Evolutionary conservation across 805 yeast species (phyloP), one percentile per base, ranked within the genome.

Genomic region (Teunomyces aglyptinius): DNA sequence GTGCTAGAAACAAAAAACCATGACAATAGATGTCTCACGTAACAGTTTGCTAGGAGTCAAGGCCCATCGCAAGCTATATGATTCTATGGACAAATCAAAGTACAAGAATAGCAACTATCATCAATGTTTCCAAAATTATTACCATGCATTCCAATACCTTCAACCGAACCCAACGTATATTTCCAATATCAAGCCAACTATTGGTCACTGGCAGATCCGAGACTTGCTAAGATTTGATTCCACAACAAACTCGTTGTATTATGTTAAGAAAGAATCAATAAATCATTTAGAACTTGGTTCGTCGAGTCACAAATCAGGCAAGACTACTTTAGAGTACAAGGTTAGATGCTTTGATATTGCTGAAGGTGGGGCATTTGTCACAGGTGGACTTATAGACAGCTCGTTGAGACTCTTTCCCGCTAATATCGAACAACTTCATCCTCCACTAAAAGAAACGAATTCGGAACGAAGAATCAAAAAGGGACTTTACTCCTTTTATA

Each of bases 161-260:
- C 60, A 58, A 19, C 71, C 76, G 4, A 58, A 59, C 42, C 76
- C 76, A 2, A 49, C 43, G 13, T 72, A 71, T 49, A 54, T 71
- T 13, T 52, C 70, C 18, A 58, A 56, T 35, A 56, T 69, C 24
- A 59, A 61, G 19, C 57, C 71, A 5, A 57, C 64, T 12, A 67
- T 64, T 38, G 72, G 73, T 44, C 82, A 89, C 68, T 89, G 96
- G 96, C 96, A 89, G 63, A 71, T 89, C 27, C 73, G 95, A 31
- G 92, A 89, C 58, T 73, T 89, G 57, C 70, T 89, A 78, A 82
- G 52, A 76, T 78, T 12, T 36, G 83, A 46, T 50, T 56, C 41
- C 47, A 61, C 46, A 63, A 73, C 50, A 59, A 68, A 76, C 49
- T 71, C 72, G 36, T 68, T 86, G 6, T 73, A 77, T 47, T 87